These are phyloP conservation scores for Achaetomiella virescens DNA, from an alignment of 495 filamentous ascomycete genomes.

Conservation along the genomic window DNA sequence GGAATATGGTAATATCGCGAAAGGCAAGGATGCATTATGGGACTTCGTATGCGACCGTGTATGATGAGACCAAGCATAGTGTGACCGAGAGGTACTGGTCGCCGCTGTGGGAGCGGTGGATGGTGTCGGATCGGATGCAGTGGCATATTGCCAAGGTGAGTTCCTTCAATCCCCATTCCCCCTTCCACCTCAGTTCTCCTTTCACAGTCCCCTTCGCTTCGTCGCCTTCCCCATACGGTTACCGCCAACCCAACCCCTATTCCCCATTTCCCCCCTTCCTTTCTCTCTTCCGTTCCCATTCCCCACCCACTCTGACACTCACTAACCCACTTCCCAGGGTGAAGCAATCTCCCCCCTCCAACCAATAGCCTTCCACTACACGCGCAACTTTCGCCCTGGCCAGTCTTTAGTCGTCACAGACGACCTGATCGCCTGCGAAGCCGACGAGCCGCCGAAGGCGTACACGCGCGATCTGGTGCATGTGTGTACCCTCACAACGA, in stretches of 20 bases:
- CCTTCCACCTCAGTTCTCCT: neutral
- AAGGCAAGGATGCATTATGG: slow-evolving; percentile 68
- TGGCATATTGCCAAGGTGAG: slow-evolving; percentile 70
- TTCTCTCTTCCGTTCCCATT: neutral
- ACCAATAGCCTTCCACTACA: slow-evolving; percentile 71
- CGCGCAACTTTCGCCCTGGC: slow-evolving; percentile 65
- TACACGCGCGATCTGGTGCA: slow-evolving; percentile 53
- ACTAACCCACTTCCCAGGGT: slow-evolving; percentile 37
- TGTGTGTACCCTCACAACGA: slow-evolving; percentile 73
- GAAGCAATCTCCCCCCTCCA: slow-evolving; percentile 60
- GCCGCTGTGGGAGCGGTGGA: slow-evolving; percentile 72
- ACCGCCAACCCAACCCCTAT: too few species aligned
- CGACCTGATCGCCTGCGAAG: slow-evolving; percentile 65
- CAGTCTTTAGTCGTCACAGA: slow-evolving; percentile 64
- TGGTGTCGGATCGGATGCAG: slow-evolving; percentile 73
- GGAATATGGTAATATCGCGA: slow-evolving; percentile 61
- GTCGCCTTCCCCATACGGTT: too few species aligned
- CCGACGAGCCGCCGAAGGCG: slow-evolving; percentile 54
- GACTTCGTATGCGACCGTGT: slow-evolving; percentile 70
- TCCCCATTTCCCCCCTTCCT: neutral
- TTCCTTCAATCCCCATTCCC: neutral
- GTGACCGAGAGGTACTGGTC: slow-evolving; percentile 66
- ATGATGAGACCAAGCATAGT: slow-evolving; percentile 62
- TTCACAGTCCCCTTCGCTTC: neutral
- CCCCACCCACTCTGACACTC: neutral